A percentile compares a stretch with the other conserved stretches of the same genome.
Conservation (phyloP, 148 eudicot genomes). For the Rhododendron kiyosumense region DNA sequence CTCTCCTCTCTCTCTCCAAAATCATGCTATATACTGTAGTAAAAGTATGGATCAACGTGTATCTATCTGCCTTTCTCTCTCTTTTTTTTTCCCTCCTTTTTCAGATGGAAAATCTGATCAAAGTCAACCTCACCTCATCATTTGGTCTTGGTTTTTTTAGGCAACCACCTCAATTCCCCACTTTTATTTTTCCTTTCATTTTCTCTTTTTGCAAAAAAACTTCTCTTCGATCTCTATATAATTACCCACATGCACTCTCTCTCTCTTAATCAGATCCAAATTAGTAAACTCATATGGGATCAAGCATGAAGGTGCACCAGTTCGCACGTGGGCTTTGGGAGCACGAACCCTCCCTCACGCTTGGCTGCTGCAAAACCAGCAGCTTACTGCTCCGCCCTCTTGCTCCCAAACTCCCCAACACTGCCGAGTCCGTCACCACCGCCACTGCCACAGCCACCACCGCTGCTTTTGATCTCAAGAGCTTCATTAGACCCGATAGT, state of each 20-base stretch:
- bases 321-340: conserved; percentile 76
- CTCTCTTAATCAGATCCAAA: not conserved
- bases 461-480: conserved; percentile 64
- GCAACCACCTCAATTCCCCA: conserved; percentile 66
- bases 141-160: conserved; percentile 90
- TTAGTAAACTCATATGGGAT: conserved; percentile 31
- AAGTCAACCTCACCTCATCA: conserved; percentile 99
- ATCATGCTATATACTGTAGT: not conserved
- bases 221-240: conserved; percentile 2
- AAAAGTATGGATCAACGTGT: not conserved
- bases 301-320: conserved; percentile 78
- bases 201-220: not conserved
- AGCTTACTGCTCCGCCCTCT: conserved; percentile 58
- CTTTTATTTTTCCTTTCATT: conserved; percentile 6
- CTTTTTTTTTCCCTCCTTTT: conserved; percentile 29
- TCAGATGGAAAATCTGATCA: conserved; percentile 32
- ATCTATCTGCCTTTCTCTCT: conserved; percentile 17
- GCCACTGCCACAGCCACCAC: not conserved
- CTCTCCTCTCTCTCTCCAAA: conserved; percentile 12
- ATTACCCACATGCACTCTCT: conserved; percentile 1
- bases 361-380: conserved; percentile 70
- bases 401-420: conserved; percentile 46
- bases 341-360: conserved; percentile 59
- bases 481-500: conserved; percentile 70
- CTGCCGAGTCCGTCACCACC: not conserved